Conservation (phyloP, 208 protist genomes). For the Acanthamoeba divionensis region DNA sequence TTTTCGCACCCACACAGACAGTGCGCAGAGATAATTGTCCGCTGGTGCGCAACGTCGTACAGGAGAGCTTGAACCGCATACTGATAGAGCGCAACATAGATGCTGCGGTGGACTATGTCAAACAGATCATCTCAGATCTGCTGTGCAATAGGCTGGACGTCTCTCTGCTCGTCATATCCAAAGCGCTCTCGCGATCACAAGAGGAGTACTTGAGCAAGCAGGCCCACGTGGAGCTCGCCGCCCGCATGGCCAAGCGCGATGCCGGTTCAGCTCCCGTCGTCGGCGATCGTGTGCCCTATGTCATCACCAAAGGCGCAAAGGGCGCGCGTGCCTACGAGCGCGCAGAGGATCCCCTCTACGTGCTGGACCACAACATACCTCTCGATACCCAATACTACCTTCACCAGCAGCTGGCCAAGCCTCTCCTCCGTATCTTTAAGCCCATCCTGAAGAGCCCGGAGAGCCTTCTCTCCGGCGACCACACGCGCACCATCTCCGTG, state of each 20-base stretch:
- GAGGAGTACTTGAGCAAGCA: constrained; percentile 92
- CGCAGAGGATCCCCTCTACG: constrained; percentile 99
- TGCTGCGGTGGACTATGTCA: constrained; percentile 79
- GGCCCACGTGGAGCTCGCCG: constrained; percentile 91
- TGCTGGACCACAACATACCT: constrained; percentile 91
- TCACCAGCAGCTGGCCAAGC: constrained; percentile 90
- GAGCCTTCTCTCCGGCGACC: constrained; percentile 91
- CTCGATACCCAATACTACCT: constrained; percentile 95
- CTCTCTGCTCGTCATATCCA: constrained; percentile 92
- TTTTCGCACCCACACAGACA: constrained; percentile 1
- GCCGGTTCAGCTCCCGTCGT: constrained; percentile 84
- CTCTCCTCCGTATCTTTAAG: constrained; percentile 92
- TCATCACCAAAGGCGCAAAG: constrained; percentile 87
- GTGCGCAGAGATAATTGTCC: constrained; percentile 98
- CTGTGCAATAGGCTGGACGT: constrained; percentile 94
- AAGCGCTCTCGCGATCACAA: constrained; percentile 91
- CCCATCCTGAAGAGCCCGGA: constrained; percentile 93
- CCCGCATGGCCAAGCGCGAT: constrained; percentile 90
- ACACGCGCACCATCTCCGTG: constrained; percentile 94
- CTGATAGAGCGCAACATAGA: constrained; percentile 82
- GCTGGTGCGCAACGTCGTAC: constrained; percentile 88
- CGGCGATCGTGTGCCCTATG: constrained; percentile 95
- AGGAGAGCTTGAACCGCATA: constrained; percentile 83
- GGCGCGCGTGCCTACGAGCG: constrained; percentile 96
- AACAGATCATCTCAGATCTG: constrained; percentile 88